Percentiles rank a stretch among this genome's conserved stretches.
These are phyloP conservation scores for Tarenaya hassleriana DNA, from an alignment of 345 rosid genomes.

Conservation along the genomic window DNA sequence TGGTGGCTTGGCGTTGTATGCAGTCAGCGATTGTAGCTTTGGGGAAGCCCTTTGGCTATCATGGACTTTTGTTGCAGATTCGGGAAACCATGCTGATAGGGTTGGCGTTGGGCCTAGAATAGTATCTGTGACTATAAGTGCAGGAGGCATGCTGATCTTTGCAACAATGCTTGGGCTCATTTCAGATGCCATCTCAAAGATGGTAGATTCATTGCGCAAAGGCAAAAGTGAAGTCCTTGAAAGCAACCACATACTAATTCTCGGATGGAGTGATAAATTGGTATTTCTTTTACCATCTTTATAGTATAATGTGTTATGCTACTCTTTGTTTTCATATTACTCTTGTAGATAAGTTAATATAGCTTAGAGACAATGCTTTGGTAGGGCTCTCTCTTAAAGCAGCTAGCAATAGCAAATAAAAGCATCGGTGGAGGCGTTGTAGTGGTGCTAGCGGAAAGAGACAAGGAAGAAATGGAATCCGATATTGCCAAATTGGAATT, in stretches of 20 bases:
- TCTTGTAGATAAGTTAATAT: neutral
- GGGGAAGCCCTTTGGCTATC: constrained; percentile 90
- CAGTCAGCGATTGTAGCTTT: constrained; percentile 72
- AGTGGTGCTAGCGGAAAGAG: constrained; percentile 86
- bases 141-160: constrained; percentile 91
- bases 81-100: constrained; percentile 85
- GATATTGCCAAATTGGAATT: constrained; percentile 83
- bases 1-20: constrained; percentile 81
- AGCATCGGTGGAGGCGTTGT: constrained; percentile 85
- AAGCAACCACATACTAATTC: constrained; percentile 71
- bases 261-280: constrained; percentile 97
- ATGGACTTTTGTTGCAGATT: constrained; percentile 90
- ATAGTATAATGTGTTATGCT: neutral
- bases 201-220: constrained; percentile 83
- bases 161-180: constrained; percentile 97
- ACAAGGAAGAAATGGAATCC: constrained; percentile 92
- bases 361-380: constrained; percentile 10
- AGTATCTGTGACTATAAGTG: constrained; percentile 82
- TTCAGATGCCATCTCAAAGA: constrained; percentile 88
- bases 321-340: neutral
- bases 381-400: constrained; percentile 92
- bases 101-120: constrained; percentile 72
- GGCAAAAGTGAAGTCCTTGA: constrained; percentile 96
- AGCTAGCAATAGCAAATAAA: constrained; percentile 88
- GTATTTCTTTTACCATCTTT: constrained; percentile 32